phyloP scores from a whole-genome alignment of 768 basidiomycete genomes.

The Lentinula aciculospora region DNA sequence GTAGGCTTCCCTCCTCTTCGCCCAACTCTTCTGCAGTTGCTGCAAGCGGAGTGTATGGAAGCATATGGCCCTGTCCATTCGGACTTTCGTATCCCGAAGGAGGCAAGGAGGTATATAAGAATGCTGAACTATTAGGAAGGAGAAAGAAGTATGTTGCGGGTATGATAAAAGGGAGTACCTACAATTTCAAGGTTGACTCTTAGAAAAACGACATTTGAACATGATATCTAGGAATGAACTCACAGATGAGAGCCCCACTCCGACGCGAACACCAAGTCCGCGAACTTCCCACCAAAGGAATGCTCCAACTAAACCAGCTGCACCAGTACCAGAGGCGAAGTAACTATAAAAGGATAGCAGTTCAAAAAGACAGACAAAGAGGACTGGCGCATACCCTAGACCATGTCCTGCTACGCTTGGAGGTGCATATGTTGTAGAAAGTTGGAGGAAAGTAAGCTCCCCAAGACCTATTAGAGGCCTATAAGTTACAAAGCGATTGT shows the following conservation, averaged over 20 bases:
- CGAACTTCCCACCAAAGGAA: constrained; percentile 94
- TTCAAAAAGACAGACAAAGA: not conserved
- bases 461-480: constrained; percentile 62
- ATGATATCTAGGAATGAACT: constrained; percentile 18
- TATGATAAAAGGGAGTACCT: constrained; percentile 82
- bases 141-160: constrained; percentile 74
- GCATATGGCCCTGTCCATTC: constrained; percentile 18
- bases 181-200: not conserved
- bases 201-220: not conserved
- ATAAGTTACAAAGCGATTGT: not conserved
- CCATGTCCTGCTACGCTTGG: constrained; percentile 68
- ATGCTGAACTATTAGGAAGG: constrained; percentile 56
- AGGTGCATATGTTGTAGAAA: constrained; percentile 77
- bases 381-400: constrained; percentile 54
- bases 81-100: constrained; percentile 25
- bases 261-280: constrained; percentile 73
- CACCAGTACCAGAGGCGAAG: constrained; percentile 92
- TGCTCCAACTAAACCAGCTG: constrained; percentile 89
- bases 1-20: constrained; percentile 34
- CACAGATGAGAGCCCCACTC: constrained; percentile 81
- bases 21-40: constrained; percentile 31
- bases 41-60: constrained; percentile 42
- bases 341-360: constrained; percentile 42
- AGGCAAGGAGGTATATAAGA: constrained; percentile 35
- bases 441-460: constrained; percentile 90